A percentile compares a stretch with the other conserved stretches of the same genome.
phyloP scores from a whole-genome alignment of 1,139 yeast genomes.

The Wickerhamomyces sp. region DNA sequence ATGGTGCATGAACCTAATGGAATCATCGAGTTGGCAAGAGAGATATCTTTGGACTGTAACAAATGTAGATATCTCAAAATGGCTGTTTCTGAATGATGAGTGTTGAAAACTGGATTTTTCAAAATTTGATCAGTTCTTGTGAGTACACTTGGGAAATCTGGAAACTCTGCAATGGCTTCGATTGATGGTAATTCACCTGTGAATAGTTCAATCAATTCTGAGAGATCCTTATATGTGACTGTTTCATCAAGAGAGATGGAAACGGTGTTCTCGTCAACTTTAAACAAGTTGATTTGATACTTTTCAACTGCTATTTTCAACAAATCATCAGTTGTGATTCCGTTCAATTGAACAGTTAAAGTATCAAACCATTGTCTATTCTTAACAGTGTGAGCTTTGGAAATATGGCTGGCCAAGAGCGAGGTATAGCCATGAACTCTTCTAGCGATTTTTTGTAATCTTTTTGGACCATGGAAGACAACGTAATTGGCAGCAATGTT shows the following conservation, averaged over 20 bases:
- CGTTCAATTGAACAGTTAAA: conserved; percentile 56
- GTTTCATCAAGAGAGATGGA: conserved; percentile 87
- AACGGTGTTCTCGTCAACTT: conserved; percentile 55
- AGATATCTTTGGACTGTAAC: conserved; percentile 82
- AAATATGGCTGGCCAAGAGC: conserved; percentile 57
- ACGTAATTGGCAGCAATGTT: conserved; percentile 95
- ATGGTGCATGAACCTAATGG: conserved; percentile 97
- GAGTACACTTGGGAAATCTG: conserved; percentile 48
- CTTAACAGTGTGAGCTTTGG: conserved; percentile 41
- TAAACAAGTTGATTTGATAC: conserved; percentile 71
- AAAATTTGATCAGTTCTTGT: conserved; percentile 62
- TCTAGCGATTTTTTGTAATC: conserved; percentile 73
- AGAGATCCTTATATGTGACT: conserved; percentile 58
- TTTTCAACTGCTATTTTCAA: conserved; percentile 52
- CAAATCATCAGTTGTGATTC: conserved; percentile 48
- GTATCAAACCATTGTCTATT: conserved; percentile 85
- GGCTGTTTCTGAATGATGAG: conserved; percentile 90
- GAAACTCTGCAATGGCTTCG: conserved; percentile 33
- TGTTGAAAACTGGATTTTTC: conserved; percentile 73
- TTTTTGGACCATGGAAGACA: conserved; percentile 93
- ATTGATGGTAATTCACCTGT: conserved; percentile 30
- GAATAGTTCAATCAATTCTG: conserved; percentile 53
- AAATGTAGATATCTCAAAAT: conserved; percentile 86
- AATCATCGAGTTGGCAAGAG: conserved; percentile 94
- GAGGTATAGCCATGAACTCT: conserved; percentile 76